Evolutionary conservation across 1,284 basidiomycete species (phyloP), one percentile per base, ranked within the genome.

Genomic region (Cystobasidiaceae sp.): DNA sequence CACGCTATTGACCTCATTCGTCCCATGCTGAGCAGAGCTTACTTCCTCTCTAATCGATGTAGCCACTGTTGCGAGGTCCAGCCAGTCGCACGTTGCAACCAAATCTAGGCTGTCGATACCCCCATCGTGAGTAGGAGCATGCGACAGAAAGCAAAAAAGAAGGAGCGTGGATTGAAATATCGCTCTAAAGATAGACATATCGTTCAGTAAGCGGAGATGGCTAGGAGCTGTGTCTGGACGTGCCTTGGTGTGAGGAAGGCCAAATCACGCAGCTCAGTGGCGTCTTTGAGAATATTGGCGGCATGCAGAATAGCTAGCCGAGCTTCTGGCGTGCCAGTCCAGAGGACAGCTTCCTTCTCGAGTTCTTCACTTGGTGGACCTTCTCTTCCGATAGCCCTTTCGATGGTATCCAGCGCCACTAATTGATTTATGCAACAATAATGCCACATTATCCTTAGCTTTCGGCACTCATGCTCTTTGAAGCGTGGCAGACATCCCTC

Each of bases 241-340:
- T 34, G 50, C 58, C 58, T 60, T 0, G 58, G 58, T 1, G 50
- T 46, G 17, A 60, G 45, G 58, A 60, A 60, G 32, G 58, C 58
- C 6, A 60, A 32, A 41, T 60, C 58, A 13, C 37, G 28, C 6
- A 50, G 33, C 23, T 60, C 48, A 13, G 34, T 44, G 0, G 58
- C 58, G 11, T 60, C 23, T 17, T 60, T 30, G 30, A 60, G 58
- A 21, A 60, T 23, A 19, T 60, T 44, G 7, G 45, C 58, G 27
- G 43, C 45, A 41, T 60, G 58, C 1, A 60, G 32, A 0, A 45
- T 50, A 8, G 58, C 58, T 30, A 60, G 32, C 28, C 58, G 30
- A 25, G 58, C 58, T 17, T 49, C 46, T 11, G 58, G 58, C 33
- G 48, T 37, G 19, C 33, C 27, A 11, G 48, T 34, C 58, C 58